A percentile compares a stretch with the other conserved stretches of the same genome.
phyloP scores from a whole-genome alignment of 768 basidiomycete genomes.

The Rhizopogon vulgaris region DNA sequence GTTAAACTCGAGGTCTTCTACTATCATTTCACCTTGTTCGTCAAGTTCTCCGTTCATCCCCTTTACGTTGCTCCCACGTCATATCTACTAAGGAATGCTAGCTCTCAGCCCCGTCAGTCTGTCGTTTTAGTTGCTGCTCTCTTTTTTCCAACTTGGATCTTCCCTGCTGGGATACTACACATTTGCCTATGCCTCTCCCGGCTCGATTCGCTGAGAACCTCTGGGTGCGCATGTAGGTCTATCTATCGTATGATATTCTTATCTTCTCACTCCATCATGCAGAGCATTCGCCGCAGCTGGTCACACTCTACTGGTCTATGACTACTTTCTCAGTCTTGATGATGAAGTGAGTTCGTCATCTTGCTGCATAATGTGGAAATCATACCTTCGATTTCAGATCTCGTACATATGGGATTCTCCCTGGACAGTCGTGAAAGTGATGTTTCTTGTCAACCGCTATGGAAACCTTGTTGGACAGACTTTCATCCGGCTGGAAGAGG shows the following conservation, averaged over 20 bases:
- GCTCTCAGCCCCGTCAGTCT: too few species aligned
- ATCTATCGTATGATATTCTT: too few species aligned
- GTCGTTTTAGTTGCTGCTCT: too few species aligned
- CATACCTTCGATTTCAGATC: neutral
- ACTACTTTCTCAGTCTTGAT: constrained; percentile 20
- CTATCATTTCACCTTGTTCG: neutral
- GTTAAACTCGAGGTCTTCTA: too few species aligned
- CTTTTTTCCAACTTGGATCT: neutral
- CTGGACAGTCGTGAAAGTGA: constrained; percentile 9
- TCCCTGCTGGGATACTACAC: neutral
- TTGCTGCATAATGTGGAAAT: constrained; percentile 14
- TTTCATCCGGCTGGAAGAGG: constrained; percentile 16
- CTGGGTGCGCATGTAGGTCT: neutral
- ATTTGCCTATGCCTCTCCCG: neutral
- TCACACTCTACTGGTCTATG: constrained; percentile 18
- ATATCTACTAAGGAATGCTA: too few species aligned
- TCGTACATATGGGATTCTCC: constrained; percentile 7
- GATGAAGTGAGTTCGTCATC: constrained; percentile 16
- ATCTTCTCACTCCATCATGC: neutral
- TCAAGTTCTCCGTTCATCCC: neutral
- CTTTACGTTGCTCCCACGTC: neutral
- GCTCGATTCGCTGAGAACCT: neutral
- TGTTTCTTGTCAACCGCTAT: constrained; percentile 17
- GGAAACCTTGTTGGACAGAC: constrained; percentile 14
- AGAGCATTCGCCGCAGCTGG: constrained; percentile 14